Percentiles rank a stretch among this genome's conserved stretches.
These are phyloP conservation scores for Letharia columbiana DNA, from an alignment of 495 filamentous ascomycete genomes.

Conservation along the genomic window DNA sequence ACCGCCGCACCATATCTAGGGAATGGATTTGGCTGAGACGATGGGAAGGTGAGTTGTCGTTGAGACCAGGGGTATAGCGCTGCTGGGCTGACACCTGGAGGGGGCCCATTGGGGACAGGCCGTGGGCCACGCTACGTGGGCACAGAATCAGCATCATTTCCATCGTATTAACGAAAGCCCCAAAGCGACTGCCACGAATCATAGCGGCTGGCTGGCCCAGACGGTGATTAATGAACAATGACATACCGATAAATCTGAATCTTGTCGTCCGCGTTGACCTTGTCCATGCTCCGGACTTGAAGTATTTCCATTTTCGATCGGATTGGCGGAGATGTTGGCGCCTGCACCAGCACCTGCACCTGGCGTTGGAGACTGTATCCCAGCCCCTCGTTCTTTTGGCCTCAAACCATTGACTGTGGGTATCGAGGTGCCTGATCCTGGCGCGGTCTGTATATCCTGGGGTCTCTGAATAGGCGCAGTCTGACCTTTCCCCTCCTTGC, in stretches of 20 bases:
- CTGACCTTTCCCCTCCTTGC: slow-evolving; percentile 36
- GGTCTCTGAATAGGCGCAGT: slow-evolving; percentile 44
- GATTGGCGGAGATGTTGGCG: slow-evolving; percentile 56
- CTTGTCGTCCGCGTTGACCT: slow-evolving; percentile 40
- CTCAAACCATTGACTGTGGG: slow-evolving; percentile 35
- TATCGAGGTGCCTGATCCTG: slow-evolving; percentile 32
- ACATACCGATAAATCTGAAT: slow-evolving; percentile 45
- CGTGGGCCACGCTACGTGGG: slow-evolving; percentile 9
- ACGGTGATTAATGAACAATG: neutral
- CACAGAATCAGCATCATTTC: neutral
- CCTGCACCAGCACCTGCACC: slow-evolving; percentile 54
- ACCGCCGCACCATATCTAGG: slow-evolving; percentile 96
- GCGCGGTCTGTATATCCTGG: slow-evolving; percentile 44
- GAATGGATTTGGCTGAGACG: slow-evolving; percentile 78
- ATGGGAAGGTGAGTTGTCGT: slow-evolving; percentile 74
- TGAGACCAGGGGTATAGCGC: slow-evolving; percentile 95
- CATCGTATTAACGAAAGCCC: neutral
- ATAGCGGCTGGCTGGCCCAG: neutral
- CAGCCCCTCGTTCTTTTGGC: slow-evolving; percentile 30
- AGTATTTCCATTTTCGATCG: slow-evolving; percentile 38
- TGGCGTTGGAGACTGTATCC: slow-evolving; percentile 48
- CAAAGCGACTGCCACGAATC: neutral
- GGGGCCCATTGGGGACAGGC: slow-evolving; percentile 32
- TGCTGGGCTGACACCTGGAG: slow-evolving; percentile 38
- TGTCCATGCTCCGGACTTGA: slow-evolving; percentile 47